Percentiles rank a stretch among this genome's conserved stretches.
phyloP scores from a whole-genome alignment of 441 rosid species.

The Adansonia madagascariensis region DNA sequence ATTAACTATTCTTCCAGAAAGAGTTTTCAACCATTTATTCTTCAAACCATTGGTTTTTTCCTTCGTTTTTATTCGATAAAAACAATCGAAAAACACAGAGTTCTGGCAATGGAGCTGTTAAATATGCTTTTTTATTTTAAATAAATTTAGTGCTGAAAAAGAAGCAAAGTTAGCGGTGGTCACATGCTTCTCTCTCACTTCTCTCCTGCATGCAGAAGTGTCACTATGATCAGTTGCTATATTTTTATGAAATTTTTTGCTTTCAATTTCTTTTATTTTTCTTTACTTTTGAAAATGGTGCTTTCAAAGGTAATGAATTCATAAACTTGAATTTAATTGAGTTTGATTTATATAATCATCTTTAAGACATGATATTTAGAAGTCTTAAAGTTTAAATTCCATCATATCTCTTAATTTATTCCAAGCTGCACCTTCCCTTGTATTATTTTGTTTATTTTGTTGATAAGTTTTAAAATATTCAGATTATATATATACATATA shows the following conservation, averaged over 20 bases:
- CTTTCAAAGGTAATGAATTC: background rate
- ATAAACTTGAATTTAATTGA: too few species aligned
- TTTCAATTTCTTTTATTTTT: background rate
- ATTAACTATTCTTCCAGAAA: background rate
- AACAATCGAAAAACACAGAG: background rate
- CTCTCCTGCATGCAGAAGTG: slow-evolving; percentile 29
- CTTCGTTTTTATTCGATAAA: background rate
- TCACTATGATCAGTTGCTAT: slow-evolving; percentile 10
- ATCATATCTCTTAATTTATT: too few species aligned
- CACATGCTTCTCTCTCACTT: slow-evolving; percentile 41
- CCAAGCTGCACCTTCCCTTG: too few species aligned
- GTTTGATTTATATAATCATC: too few species aligned
- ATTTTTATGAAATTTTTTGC: background rate
- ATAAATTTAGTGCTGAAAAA: background rate
- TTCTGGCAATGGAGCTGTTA: background rate
- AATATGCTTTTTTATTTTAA: background rate
- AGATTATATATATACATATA: too few species aligned
- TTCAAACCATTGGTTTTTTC: background rate
- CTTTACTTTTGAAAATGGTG: background rate
- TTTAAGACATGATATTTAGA: too few species aligned
- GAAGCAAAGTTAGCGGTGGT: slow-evolving; percentile 47
- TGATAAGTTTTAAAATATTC: too few species aligned
- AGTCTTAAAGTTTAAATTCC: too few species aligned
- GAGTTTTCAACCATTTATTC: background rate
- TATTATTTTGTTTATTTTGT: too few species aligned